Conservation (phyloP, 352 stramenopile species). For the Pythium aquatile region DNA sequence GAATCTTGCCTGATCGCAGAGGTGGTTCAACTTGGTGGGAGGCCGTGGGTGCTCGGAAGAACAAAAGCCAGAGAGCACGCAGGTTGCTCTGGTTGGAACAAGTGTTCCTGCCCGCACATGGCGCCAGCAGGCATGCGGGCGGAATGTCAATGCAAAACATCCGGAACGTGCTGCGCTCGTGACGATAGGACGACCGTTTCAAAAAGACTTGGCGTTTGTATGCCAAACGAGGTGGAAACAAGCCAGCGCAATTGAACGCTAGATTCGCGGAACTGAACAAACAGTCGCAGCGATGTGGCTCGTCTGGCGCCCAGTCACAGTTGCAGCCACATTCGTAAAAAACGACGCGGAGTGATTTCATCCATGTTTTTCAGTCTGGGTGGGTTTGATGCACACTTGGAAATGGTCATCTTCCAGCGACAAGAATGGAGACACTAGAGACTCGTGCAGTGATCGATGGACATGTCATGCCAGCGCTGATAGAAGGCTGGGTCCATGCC, state of each 20-base stretch:
- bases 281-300: background rate
- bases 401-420: background rate
- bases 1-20: background rate
- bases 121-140: constrained; percentile 21
- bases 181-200: constrained; percentile 10
- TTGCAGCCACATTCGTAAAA: background rate
- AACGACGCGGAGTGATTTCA: background rate
- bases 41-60: background rate
- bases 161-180: constrained; percentile 6
- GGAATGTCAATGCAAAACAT: constrained; percentile 29
- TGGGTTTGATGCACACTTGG: background rate
- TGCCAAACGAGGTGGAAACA: constrained; percentile 12
- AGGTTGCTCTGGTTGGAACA: constrained; percentile 4
- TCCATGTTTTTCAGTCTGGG: background rate
- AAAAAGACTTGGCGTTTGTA: constrained; percentile 1
- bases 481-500: background rate
- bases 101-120: constrained; percentile 18
- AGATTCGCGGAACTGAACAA: constrained; percentile 5
- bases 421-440: background rate
- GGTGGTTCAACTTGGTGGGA: constrained; percentile 11
- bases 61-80: constrained; percentile 17
- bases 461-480: background rate
- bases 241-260: constrained; percentile 24
- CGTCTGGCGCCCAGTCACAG: background rate
- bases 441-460: too few relatives aligned